Evolutionary conservation across 2,329 filamentous ascomycete genomes (phyloP).

Genomic region (Sclerotinia glacialis): DNA sequence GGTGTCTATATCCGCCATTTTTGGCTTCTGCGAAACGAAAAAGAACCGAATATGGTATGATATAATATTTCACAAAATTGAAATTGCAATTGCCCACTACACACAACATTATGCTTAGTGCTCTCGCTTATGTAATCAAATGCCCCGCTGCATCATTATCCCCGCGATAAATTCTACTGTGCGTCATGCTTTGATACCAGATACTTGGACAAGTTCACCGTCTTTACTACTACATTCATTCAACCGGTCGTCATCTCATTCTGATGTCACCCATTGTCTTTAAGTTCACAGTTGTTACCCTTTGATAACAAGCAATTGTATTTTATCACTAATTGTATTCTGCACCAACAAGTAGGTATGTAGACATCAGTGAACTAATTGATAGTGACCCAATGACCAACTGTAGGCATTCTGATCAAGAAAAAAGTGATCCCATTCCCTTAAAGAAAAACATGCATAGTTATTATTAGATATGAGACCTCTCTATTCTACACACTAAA

Average conservation of each 20-base stretch:
- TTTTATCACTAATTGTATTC: slow-evolving; percentile 10
- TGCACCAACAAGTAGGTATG: neutral
- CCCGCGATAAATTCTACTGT: neutral
- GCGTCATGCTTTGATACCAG: neutral
- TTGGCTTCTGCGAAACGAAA: slow-evolving; percentile 11
- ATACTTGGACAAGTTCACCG: too few relatives aligned
- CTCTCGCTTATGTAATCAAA: slow-evolving; percentile 15
- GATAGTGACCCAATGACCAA: slow-evolving; percentile 3
- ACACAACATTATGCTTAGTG: slow-evolving; percentile 7
- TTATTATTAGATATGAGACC: slow-evolving; percentile 19
- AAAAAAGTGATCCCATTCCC: slow-evolving; percentile 1
- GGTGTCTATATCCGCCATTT: slow-evolving; percentile 35
- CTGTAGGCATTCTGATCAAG: slow-evolving; percentile 13
- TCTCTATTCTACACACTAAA: slow-evolving; percentile 18
- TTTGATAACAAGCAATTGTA: neutral
- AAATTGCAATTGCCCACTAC: slow-evolving; percentile 6
- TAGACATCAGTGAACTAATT: slow-evolving; percentile 16
- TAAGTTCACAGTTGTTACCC: rapidly evolving
- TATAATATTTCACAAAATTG: neutral
- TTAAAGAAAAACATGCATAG: slow-evolving; percentile 2
- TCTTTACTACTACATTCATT: neutral
- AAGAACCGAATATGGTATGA: neutral
- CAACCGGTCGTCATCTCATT: neutral
- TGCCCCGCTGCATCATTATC: slow-evolving; percentile 1
- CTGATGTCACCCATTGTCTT: too few relatives aligned